A percentile compares a stretch with the other conserved stretches of the same genome.
Conservation (phyloP, 306 rosid species). For the Inga oerstediana region DNA sequence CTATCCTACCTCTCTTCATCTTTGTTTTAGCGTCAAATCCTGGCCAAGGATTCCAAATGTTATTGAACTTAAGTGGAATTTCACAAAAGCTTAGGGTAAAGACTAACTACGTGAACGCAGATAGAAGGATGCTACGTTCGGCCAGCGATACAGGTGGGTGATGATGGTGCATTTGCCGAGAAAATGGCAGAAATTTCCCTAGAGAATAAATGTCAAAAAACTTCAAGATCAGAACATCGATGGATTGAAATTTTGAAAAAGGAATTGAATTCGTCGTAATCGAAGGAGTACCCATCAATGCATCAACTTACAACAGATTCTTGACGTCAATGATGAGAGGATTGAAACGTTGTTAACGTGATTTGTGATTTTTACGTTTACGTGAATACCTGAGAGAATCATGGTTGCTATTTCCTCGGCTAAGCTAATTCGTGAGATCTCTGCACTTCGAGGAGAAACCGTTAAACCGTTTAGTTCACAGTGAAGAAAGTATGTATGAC, state of each 20-base stretch:
- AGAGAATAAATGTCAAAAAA: neutral
- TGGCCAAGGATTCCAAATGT: neutral
- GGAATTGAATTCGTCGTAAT: constrained; percentile 24
- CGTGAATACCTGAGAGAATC: neutral
- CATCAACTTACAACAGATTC: constrained; percentile 28
- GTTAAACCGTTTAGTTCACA: neutral
- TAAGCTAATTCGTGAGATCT: neutral
- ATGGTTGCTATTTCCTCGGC: neutral
- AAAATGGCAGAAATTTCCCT: constrained; percentile 19
- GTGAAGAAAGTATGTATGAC: neutral
- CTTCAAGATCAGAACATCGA: neutral
- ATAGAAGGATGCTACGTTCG: constrained; percentile 7
- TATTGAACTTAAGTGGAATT: neutral
- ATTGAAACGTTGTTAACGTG: neutral
- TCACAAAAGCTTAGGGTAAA: neutral
- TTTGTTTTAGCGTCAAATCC: neutral
- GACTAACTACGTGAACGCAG: neutral
- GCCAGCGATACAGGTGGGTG: constrained; percentile 18
- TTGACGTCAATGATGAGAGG: neutral
- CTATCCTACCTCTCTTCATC: constrained; percentile 61
- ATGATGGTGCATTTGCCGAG: constrained; percentile 1
- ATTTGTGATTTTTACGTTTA: neutral
- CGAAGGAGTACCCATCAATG: constrained; percentile 1
- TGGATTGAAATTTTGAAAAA: constrained; percentile 27
- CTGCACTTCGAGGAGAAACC: neutral